Conservation (phyloP, 2,329 filamentous ascomycete genomes). For the Ophiostoma sp. region DNA sequence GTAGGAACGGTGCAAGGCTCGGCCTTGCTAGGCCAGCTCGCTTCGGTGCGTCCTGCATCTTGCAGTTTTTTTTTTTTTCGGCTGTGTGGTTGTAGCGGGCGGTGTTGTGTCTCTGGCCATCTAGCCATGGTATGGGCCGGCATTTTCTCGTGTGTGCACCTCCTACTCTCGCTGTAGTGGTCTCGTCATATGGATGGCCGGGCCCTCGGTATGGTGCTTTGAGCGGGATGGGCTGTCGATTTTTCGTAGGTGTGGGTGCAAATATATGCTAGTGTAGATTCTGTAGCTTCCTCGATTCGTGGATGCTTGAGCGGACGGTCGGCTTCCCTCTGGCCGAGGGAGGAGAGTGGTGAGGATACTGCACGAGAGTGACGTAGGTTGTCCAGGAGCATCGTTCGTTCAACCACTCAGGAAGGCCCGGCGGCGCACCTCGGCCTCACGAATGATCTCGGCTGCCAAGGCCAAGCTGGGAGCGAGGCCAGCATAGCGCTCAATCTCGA, state of each 20-base stretch:
- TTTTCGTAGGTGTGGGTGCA: neutral
- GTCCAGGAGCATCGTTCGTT: constrained; percentile 30
- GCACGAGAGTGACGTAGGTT: neutral
- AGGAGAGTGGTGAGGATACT: neutral
- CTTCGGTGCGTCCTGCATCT: neutral
- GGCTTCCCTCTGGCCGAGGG: neutral
- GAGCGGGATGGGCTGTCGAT: neutral
- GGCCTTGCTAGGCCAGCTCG: neutral
- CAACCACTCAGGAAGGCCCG: constrained; percentile 60
- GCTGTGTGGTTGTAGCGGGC: neutral
- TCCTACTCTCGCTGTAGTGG: neutral
- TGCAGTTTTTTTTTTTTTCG: neutral
- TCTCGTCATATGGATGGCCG: constrained; percentile 12
- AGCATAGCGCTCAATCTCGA: constrained; percentile 73
- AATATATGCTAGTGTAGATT: neutral
- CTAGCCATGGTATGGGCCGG: constrained; percentile 1
- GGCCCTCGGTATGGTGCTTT: constrained; percentile 11
- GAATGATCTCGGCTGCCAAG: constrained; percentile 76
- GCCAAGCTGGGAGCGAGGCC: constrained; percentile 74
- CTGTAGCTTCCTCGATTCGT: neutral
- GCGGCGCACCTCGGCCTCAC: constrained; percentile 73
- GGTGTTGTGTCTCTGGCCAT: neutral
- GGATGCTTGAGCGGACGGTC: neutral
- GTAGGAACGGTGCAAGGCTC: neutral
- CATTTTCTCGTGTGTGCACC: neutral